These are phyloP conservation scores for Trifolium fragiferum DNA, from an alignment of 306 rosid genomes.

Conservation along the genomic window DNA sequence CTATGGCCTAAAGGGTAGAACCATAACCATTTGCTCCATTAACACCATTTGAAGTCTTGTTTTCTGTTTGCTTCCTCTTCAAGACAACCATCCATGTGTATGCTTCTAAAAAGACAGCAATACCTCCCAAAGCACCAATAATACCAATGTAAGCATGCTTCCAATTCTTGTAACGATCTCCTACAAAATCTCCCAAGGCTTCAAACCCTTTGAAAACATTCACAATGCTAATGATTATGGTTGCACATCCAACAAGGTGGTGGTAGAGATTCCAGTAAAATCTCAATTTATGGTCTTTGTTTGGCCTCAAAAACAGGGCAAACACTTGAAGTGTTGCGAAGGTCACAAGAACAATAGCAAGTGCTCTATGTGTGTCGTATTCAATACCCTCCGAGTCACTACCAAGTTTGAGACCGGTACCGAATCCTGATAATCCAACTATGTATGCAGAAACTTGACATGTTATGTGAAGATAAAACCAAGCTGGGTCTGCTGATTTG, in stretches of 20 bases:
- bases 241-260: slow-evolving; percentile 60
- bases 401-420: slow-evolving; percentile 80
- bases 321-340: slow-evolving; percentile 94
- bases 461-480: slow-evolving; percentile 85
- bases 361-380: slow-evolving; percentile 51
- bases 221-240: slow-evolving; percentile 62
- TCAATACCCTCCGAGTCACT: slow-evolving; percentile 52
- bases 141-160: slow-evolving; percentile 70
- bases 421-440: slow-evolving; percentile 88
- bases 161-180: slow-evolving; percentile 61
- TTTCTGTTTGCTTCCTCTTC: slow-evolving; percentile 52
- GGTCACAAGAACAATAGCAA: slow-evolving; percentile 66
- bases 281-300: slow-evolving; percentile 81
- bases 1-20: slow-evolving; percentile 43
- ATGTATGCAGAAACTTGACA: slow-evolving; percentile 84
- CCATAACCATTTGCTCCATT: slow-evolving; percentile 47
- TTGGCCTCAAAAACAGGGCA: slow-evolving; percentile 87
- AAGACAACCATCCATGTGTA: slow-evolving; percentile 59
- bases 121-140: slow-evolving; percentile 64
- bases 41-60: slow-evolving; percentile 32
- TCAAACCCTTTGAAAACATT: slow-evolving; percentile 73
- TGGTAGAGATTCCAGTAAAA: slow-evolving; percentile 83
- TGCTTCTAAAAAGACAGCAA: slow-evolving; percentile 68
- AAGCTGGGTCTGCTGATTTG: slow-evolving; percentile 84
- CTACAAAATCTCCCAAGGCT: slow-evolving; percentile 48